Conservation (phyloP, 2,329 filamentous ascomycete species). For the Colletotrichum cordylinicola region DNA sequence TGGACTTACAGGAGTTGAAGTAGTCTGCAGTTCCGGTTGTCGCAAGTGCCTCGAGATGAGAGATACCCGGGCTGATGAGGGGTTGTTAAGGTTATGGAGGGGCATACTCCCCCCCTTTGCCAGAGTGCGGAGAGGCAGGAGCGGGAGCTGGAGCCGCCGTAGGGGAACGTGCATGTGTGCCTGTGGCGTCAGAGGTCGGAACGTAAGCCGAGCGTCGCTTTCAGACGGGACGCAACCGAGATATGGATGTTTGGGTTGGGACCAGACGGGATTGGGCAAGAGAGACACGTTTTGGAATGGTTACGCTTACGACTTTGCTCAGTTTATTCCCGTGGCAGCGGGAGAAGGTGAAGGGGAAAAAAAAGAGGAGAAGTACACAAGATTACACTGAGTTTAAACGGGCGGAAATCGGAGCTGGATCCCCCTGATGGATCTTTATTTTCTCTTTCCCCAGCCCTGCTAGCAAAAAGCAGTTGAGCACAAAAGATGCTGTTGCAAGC, state of each 20-base stretch:
- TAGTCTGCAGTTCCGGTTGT: constrained; percentile 9
- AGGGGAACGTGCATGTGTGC: constrained; percentile 23
- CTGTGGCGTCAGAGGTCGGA: constrained; percentile 19
- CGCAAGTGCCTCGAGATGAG: constrained; percentile 24
- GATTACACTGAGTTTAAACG: neutral
- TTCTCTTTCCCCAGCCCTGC: neutral
- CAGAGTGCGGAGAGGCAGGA: constrained; percentile 23
- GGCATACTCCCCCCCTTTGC: constrained; percentile 23
- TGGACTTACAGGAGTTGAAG: constrained; percentile 10
- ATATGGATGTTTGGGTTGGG: neutral
- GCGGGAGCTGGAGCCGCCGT: constrained; percentile 23
- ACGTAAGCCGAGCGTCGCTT: constrained; percentile 20
- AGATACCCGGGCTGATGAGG: constrained; percentile 26
- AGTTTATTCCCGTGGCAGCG: constrained; percentile 1
- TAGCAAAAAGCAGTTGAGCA: constrained; percentile 2
- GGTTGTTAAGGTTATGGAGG: constrained; percentile 25
- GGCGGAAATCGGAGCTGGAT: constrained; percentile 1
- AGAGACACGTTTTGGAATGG: neutral
- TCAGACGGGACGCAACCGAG: neutral
- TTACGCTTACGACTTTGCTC: constrained; percentile 18
- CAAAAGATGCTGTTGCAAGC: neutral
- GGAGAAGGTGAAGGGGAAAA: neutral
- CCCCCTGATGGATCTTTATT: neutral
- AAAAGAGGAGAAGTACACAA: neutral
- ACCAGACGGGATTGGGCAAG: neutral